Percentiles rank a stretch among this genome's conserved stretches.
Conservation (phyloP, 1,139 yeast genomes). For the Yamadazyma dushanensis region DNA sequence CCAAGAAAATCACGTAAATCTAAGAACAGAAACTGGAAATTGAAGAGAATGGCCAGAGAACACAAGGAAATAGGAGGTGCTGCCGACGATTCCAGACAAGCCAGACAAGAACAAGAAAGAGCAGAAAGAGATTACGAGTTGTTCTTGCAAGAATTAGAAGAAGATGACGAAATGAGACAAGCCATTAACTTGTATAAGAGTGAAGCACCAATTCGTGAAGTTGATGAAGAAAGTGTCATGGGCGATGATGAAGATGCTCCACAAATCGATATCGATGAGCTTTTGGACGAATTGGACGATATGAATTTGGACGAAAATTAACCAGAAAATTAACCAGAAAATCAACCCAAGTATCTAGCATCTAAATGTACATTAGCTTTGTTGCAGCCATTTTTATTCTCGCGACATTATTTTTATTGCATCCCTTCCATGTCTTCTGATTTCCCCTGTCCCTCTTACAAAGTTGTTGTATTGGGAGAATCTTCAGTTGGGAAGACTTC, state of each 20-base stretch:
- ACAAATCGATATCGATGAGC: constrained; percentile 74
- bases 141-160: constrained; percentile 96
- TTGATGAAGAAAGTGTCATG: constrained; percentile 43
- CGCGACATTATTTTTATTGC: neutral
- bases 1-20: constrained; percentile 74
- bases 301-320: constrained; percentile 67
- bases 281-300: constrained; percentile 89
- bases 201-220: constrained; percentile 30
- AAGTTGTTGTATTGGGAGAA: constrained; percentile 47
- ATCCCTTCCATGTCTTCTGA: constrained; percentile 3
- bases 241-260: constrained; percentile 76
- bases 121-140: constrained; percentile 95
- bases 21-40: constrained; percentile 89
- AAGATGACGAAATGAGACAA: constrained; percentile 92
- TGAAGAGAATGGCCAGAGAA: constrained; percentile 97
- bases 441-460: constrained; percentile 20
- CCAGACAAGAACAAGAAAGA: constrained; percentile 84
- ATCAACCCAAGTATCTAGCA: neutral
- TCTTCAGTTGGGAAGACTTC: constrained; percentile 51
- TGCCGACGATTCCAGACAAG: constrained; percentile 71
- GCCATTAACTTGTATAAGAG: constrained; percentile 86
- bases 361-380: constrained; percentile 1
- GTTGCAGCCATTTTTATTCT: constrained; percentile 1
- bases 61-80: constrained; percentile 83
- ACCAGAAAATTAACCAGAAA: too few species aligned